These are phyloP conservation scores for Nemania sp. DNA, from an alignment of 2,329 filamentous ascomycete genomes.

Conservation along the genomic window DNA sequence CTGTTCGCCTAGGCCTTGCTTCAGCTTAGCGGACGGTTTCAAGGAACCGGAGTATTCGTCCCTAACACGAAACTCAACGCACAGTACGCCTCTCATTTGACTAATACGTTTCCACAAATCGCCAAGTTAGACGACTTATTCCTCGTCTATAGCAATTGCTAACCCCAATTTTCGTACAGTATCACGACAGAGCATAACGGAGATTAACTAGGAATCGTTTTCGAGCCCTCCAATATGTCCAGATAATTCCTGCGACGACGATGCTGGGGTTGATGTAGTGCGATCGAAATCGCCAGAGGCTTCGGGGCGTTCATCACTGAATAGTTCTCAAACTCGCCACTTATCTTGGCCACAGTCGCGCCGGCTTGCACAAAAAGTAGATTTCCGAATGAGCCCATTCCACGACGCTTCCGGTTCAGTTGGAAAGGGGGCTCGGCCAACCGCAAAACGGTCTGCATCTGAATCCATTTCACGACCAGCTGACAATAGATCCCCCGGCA, in stretches of 20 bases:
- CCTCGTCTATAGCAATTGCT: neutral
- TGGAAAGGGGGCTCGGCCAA: neutral
- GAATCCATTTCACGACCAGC: conserved; percentile 27
- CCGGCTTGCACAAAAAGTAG: conserved; percentile 12
- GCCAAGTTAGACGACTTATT: too few relatives aligned
- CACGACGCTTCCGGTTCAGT: neutral
- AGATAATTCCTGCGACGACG: neutral
- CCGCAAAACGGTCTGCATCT: conserved; percentile 27
- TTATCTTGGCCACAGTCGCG: conserved; percentile 25
- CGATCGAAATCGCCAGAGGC: conserved; percentile 2
- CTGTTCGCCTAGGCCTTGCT: conserved; percentile 36
- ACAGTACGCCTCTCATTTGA: conserved; percentile 8
- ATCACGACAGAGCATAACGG: conserved; percentile 41
- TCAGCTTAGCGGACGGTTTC: conserved; percentile 26
- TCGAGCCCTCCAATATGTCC: conserved; percentile 10
- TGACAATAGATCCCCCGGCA: conserved; percentile 5
- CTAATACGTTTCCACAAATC: too few relatives aligned
- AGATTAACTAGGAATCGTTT: conserved; percentile 37
- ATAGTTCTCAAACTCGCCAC: conserved; percentile 10
- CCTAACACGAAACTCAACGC: conserved; percentile 30
- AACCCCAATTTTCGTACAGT: conserved; percentile 18
- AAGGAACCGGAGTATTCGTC: neutral
- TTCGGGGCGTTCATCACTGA: conserved; percentile 16
- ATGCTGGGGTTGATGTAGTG: neutral
- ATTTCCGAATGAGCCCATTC: neutral